These are phyloP conservation scores for Scheffersomyces lignosus DNA, from an alignment of 805 yeast species.

Conservation along the genomic window DNA sequence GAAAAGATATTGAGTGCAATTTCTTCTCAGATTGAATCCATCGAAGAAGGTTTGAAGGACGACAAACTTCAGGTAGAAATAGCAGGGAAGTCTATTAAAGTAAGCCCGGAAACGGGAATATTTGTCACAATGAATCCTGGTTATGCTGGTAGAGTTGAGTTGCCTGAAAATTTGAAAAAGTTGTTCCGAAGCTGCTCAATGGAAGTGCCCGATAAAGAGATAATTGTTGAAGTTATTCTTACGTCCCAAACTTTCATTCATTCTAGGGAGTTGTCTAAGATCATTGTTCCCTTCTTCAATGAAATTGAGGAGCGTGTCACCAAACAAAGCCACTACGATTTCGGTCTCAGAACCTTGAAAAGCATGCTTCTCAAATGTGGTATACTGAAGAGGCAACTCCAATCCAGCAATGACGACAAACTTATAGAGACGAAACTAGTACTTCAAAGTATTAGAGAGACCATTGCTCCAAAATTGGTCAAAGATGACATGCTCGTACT, in stretches of 20 bases:
- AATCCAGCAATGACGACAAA: neutral
- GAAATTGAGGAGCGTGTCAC: conserved; percentile 44
- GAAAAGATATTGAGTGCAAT: conserved; percentile 76
- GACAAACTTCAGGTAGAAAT: conserved; percentile 34
- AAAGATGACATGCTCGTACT: conserved; percentile 51
- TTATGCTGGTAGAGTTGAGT: conserved; percentile 75
- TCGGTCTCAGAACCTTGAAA: conserved; percentile 83
- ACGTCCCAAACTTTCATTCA: conserved; percentile 66
- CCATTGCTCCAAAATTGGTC: conserved; percentile 67
- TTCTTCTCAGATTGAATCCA: conserved; percentile 73
- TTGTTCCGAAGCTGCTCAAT: conserved; percentile 76
- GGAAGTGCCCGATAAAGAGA: conserved; percentile 64
- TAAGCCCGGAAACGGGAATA: conserved; percentile 59
- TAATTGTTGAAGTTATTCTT: conserved; percentile 72
- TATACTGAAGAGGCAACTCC: conserved; percentile 28
- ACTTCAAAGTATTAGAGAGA: conserved; percentile 54
- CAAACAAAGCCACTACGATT: conserved; percentile 77
- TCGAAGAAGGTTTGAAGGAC: conserved; percentile 54
- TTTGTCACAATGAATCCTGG: conserved; percentile 92
- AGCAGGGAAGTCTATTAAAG: conserved; percentile 38
- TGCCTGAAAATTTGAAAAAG: conserved; percentile 85
- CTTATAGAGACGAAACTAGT: conserved; percentile 34
- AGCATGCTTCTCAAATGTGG: conserved; percentile 64
- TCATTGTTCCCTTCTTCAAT: conserved; percentile 56
- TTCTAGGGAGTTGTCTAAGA: conserved; percentile 45